Evolutionary conservation across 2,329 filamentous ascomycete species (phyloP).

Genomic region (Penicillium italicum): DNA sequence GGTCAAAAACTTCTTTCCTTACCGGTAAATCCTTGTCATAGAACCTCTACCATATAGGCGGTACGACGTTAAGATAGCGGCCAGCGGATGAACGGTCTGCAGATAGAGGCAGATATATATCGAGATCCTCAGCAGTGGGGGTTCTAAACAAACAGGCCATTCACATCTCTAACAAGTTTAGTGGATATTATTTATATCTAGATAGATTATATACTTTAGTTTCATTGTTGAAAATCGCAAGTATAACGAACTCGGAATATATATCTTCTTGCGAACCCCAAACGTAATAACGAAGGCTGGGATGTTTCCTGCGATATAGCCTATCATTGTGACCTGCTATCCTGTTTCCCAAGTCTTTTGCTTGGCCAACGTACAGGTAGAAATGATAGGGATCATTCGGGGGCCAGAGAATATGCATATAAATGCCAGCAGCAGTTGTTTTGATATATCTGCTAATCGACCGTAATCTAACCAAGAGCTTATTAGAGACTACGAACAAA

Average conservation of each 20-base stretch:
- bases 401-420: background rate
- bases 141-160: background rate
- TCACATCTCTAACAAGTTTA: background rate
- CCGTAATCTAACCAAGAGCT: background rate
- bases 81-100: background rate
- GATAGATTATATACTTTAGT: background rate
- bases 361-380: background rate
- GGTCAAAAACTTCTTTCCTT: background rate
- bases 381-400: background rate
- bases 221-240: background rate
- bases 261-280: background rate
- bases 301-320: background rate
- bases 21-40: background rate
- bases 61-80: background rate
- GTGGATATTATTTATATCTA: background rate
- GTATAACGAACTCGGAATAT: background rate
- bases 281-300: background rate
- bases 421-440: background rate
- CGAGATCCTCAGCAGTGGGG: background rate
- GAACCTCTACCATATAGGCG: background rate
- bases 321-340: background rate
- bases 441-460: background rate
- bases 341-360: background rate
- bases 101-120: background rate
- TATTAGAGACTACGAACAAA: background rate